Percentiles rank a stretch among this genome's conserved stretches.
Conservation (phyloP, 208 protist species). For the Leishmania tropica region DNA sequence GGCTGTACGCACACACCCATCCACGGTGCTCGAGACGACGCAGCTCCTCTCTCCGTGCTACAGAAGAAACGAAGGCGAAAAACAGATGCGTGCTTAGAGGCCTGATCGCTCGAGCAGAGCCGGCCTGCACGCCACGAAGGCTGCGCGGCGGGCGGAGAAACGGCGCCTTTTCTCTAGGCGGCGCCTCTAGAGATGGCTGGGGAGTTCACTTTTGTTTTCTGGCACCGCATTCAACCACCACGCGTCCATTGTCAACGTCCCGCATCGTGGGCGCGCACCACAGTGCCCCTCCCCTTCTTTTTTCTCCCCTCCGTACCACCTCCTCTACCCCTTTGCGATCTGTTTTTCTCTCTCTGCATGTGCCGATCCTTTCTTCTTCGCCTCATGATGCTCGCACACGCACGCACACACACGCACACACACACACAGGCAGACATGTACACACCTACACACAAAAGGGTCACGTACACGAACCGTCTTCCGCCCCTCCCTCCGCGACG, state of each 20-base stretch:
- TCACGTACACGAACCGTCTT: neutral
- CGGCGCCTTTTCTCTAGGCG: neutral
- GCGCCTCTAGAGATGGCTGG: neutral
- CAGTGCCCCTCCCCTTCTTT: neutral
- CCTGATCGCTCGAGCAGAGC: neutral
- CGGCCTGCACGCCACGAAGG: neutral
- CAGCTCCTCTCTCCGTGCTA: neutral
- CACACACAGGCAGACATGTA: neutral
- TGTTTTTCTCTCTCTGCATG: neutral
- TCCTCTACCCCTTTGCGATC: neutral
- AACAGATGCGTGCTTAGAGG: neutral
- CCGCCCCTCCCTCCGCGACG: neutral
- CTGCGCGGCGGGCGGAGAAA: neutral
- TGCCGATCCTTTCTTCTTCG: neutral
- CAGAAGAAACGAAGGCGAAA: neutral
- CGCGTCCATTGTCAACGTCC: neutral
- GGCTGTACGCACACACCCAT: neutral
- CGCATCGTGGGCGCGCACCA: neutral
- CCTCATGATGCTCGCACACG: neutral
- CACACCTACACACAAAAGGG: neutral
- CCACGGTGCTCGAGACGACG: neutral
- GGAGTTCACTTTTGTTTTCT: no score
- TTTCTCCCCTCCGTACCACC: neutral
- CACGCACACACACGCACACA: neutral
- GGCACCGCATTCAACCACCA: neutral